phyloP scores from a whole-genome alignment of 1,284 basidiomycete species.

The Inonotus hispidus region DNA sequence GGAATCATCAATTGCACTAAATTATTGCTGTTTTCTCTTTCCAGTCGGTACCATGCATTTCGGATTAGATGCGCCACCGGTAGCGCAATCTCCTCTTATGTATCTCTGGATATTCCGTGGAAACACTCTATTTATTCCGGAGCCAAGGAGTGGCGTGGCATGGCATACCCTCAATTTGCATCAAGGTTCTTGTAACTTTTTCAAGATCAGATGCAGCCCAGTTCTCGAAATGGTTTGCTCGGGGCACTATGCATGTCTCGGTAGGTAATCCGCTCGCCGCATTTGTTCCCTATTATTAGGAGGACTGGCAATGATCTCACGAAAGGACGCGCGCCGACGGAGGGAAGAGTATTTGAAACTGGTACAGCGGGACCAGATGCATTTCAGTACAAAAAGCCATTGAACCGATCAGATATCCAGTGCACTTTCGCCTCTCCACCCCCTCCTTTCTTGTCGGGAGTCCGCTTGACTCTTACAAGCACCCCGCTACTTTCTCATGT shows the following conservation, averaged over 20 bases:
- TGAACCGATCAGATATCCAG: background rate
- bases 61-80: background rate
- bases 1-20: background rate
- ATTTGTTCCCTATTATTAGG: background rate
- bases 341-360: background rate
- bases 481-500: background rate
- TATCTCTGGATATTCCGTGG: background rate
- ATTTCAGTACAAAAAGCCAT: background rate
- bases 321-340: background rate
- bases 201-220: background rate
- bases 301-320: background rate
- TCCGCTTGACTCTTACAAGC: background rate
- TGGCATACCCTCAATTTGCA: background rate
- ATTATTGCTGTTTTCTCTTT: background rate
- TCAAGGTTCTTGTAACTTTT: background rate
- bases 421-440: background rate
- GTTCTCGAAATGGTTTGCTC: conserved; percentile 6
- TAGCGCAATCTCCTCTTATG: conserved; percentile 4
- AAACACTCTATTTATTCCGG: background rate
- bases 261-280: conserved; percentile 8
- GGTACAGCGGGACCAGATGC: background rate
- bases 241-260: background rate
- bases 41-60: background rate
- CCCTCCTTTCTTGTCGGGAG: background rate
- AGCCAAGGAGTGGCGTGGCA: background rate